Evolutionary conservation across 306 rosid genomes (phyloP), one percentile per base, ranked within the genome.

Genomic region (Fagus sylvatica): DNA sequence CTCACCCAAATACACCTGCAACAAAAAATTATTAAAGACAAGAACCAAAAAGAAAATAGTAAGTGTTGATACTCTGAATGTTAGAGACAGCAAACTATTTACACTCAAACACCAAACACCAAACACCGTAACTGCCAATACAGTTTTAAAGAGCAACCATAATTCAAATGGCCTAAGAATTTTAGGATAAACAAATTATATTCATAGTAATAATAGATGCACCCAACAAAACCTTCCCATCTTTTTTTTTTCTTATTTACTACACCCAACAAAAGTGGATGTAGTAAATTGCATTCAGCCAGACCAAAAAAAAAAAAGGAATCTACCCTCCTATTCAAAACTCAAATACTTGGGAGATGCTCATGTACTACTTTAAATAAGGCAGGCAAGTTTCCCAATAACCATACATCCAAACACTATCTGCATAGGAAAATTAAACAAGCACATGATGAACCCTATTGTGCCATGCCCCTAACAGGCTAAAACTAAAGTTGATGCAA

Each of bases 1-100:
- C 87, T 95, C 97, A 62, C 98, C 98, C 7, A 95, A 83, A 85
- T 95, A 95, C 15, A 95, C 99, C 99, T 95, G 97, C 88, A 89
- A 73, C 76, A 68, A 12, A 13, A 54, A 15, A 39, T 55, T 40
- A 68, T 6, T 22, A 53, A 65, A 40, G 60, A 22, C 16, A 51
- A 64, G 49, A 73, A 78, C 33, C 39, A 43, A 72, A 61, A 22
- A 61, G 65, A 71, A n/a, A 22, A 55, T 2, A 46, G 9, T 46
- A 46, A 46, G 11, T 46, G 15, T 46, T 8, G 51, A 8, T 46
- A 10, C 11, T 46, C 51, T 46, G 51, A 46, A 2, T 46, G 51
- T 46, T 46, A 46, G 15, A 8, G 15, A 46, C 28, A 46, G 51
- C 9, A 46, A 46, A 46, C 51, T 11, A 46, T 46, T 46, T 46